Conservation (phyloP, 31 red algal genomes). For the Porphyra umbilicalis region DNA sequence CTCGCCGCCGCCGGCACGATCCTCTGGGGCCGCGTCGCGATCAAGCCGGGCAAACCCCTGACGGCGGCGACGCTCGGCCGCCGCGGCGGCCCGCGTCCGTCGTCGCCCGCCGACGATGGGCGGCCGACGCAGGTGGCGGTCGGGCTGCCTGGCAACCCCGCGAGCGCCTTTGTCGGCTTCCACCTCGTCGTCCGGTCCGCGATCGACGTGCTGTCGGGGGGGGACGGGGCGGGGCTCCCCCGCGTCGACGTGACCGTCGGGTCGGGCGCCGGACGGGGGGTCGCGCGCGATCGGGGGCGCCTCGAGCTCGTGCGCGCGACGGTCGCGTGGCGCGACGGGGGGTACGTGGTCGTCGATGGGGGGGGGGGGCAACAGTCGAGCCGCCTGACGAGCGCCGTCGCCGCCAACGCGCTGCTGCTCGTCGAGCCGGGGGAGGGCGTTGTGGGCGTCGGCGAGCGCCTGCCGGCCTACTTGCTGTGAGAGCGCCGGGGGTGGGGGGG, state of each 20-base stretch:
- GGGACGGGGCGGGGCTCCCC: neutral
- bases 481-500: neutral
- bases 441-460: conserved; percentile 1
- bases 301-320: conserved; percentile 36
- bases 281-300: conserved; percentile 26
- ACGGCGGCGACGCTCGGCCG: conserved; percentile 51
- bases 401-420: conserved; percentile 22
- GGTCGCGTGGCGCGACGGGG: neutral
- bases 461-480: conserved; percentile 5
- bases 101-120: neutral
- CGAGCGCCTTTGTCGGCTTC: conserved; percentile 73
- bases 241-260: conserved; percentile 1
- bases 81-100: neutral
- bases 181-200: conserved; percentile 52
- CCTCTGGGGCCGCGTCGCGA: conserved; percentile 69
- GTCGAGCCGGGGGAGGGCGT: conserved; percentile 4
- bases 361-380: conserved; percentile 11
- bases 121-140: conserved; percentile 17
- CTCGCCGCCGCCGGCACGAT: conserved; percentile 47
- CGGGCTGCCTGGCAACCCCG: conserved; percentile 79
- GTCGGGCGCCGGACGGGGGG: neutral
- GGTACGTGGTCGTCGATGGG: neutral
- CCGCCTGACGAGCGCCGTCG: conserved; percentile 15
- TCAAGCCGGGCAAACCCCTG: conserved; percentile 93
- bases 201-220: conserved; percentile 5